These are phyloP conservation scores for Plasmodium relictum DNA, from an alignment of 169 alveolate species.

Conservation along the genomic window DNA sequence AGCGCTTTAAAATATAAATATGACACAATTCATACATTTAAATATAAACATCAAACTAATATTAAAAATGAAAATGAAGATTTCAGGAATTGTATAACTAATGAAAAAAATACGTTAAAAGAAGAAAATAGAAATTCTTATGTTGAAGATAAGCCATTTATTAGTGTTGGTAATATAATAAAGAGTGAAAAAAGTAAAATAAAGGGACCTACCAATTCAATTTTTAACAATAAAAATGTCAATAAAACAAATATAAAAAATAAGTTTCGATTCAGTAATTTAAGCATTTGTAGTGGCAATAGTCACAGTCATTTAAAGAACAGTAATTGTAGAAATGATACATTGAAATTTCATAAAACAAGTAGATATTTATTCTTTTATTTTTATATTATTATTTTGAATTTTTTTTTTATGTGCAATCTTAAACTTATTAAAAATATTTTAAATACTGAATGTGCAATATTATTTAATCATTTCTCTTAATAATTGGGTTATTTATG, in stretches of 20 bases:
- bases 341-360: neutral
- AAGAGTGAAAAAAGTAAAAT: conserved; percentile 19
- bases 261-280: conserved; percentile 41
- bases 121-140: conserved; percentile 1
- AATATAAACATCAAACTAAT: neutral
- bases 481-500: too few species aligned
- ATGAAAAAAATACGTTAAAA: neutral
- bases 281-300: conserved; percentile 27
- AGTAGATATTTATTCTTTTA: neutral
- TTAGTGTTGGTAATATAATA: conserved; percentile 39
- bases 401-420: too few species aligned
- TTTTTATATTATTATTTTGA: too few species aligned
- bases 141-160: conserved; percentile 27
- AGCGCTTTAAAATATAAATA: neutral
- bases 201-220: neutral
- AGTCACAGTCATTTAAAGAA: conserved; percentile 12
- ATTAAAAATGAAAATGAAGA: conserved; percentile 1
- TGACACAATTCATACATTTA: neutral
- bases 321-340: neutral
- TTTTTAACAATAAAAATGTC: conserved; percentile 6
- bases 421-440: too few species aligned
- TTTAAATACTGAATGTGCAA: too few species aligned
- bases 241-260: conserved; percentile 3
- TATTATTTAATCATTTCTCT: too few species aligned
- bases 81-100: neutral